Percentiles rank a stretch among this genome's conserved stretches.
These are phyloP conservation scores for Globisporangium camurandrum DNA, from an alignment of 352 stramenopile species.

Conservation along the genomic window DNA sequence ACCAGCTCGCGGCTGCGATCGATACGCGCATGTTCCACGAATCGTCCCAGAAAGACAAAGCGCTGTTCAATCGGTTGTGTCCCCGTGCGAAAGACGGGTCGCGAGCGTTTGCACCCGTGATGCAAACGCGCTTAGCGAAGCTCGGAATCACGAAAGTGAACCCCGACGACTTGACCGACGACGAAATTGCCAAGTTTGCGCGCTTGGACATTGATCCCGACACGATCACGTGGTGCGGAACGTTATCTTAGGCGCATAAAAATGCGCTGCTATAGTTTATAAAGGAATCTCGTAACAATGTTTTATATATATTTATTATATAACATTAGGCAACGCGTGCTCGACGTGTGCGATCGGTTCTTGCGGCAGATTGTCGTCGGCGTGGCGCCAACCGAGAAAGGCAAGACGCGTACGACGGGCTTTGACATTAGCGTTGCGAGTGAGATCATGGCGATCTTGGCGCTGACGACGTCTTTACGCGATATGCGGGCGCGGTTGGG, in stretches of 20 bases:
- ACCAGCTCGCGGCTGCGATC: constrained; percentile 92
- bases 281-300: too few relatives aligned
- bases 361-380: constrained; percentile 90
- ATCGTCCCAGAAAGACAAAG: constrained; percentile 69
- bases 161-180: constrained; percentile 91
- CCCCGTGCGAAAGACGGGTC: constrained; percentile 75
- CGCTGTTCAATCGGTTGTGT: constrained; percentile 82
- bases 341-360: constrained; percentile 97
- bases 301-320: too few relatives aligned
- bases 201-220: constrained; percentile 94
- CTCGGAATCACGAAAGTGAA: constrained; percentile 90
- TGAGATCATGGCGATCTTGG: constrained; percentile 98
- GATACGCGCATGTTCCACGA: constrained; percentile 99
- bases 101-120: constrained; percentile 85
- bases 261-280: not conserved
- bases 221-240: constrained; percentile 73
- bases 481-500: constrained; percentile 94
- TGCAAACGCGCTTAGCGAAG: constrained; percentile 92
- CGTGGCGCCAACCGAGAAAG: constrained; percentile 88
- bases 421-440: constrained; percentile 92
- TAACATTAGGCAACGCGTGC: constrained; percentile 90
- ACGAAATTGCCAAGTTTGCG: constrained; percentile 91
- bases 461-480: constrained; percentile 89
- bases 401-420: constrained; percentile 55
- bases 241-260: not conserved